A percentile compares a stretch with the other conserved stretches of the same genome.
Conservation (phyloP, 371 early-diverging fungal genomes). For the Ordospora colligata region DNA sequence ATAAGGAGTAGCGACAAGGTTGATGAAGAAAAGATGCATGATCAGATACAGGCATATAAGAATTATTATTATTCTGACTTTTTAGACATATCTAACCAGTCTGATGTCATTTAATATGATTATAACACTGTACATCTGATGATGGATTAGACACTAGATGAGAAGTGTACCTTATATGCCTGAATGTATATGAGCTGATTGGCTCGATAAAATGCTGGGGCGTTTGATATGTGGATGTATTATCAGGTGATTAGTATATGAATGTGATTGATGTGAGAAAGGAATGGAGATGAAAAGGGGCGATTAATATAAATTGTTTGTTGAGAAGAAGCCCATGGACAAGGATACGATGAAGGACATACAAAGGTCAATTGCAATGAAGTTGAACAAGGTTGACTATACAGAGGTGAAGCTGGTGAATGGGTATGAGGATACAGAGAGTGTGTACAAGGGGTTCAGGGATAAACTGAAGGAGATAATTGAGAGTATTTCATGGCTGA, state of each 20-base stretch:
- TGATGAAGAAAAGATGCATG: constrained; percentile 33
- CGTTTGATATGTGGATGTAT: neutral
- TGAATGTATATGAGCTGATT: no score
- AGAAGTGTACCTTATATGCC: no score
- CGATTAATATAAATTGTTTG: neutral
- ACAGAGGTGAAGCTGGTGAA: constrained; percentile 41
- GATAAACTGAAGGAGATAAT: constrained; percentile 29
- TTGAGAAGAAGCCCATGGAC: neutral
- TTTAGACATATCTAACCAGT: constrained; percentile 46
- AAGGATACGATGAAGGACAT: constrained; percentile 32
- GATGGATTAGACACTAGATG: no score
- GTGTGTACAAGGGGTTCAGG: constrained; percentile 44
- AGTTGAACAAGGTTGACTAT: constrained; percentile 54
- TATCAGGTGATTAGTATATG: no score
- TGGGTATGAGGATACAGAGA: constrained; percentile 49
- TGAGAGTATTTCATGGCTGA: constrained; percentile 28
- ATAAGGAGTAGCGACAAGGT: constrained; percentile 50
- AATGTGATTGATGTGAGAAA: neutral
- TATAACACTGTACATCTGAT: neutral
- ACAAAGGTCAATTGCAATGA: constrained; percentile 37
- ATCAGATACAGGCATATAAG: constrained; percentile 36
- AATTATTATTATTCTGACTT: constrained; percentile 47
- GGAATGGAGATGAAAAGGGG: neutral
- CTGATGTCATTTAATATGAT: constrained; percentile 37
- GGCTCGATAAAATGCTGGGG: no score